phyloP scores from a whole-genome alignment of 2,329 filamentous ascomycete species.

The Trichophyton simii region DNA sequence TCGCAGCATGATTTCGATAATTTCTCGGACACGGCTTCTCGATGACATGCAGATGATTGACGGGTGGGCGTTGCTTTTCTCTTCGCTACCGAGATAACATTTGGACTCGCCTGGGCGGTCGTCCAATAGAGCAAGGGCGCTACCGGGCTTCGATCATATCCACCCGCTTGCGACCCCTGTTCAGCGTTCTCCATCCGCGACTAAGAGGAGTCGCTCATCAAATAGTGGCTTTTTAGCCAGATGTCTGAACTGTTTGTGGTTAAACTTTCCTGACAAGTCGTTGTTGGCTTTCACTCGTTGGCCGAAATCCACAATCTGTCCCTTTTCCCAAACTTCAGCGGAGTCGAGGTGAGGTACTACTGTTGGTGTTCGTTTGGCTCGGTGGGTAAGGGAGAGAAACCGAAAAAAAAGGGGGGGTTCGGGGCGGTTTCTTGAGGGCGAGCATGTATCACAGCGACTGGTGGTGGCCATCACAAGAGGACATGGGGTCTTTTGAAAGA shows the following conservation, averaged over 20 bases:
- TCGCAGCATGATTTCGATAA: neutral
- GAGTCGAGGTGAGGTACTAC: neutral
- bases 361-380: conserved; percentile 1
- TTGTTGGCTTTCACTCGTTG: neutral
- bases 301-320: neutral
- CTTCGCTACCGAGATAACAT: neutral
- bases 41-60: conserved; percentile 3
- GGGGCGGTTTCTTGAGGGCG: neutral
- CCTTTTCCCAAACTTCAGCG: neutral
- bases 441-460: neutral
- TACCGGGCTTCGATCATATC: neutral
- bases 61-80: neutral
- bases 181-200: neutral
- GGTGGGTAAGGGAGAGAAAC: neutral
- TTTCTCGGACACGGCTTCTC: neutral
- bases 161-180: neutral
- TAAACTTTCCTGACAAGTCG: neutral
- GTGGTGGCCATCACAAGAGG: neutral
- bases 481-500: neutral
- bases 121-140: neutral
- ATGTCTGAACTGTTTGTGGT: neutral
- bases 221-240: neutral
- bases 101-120: neutral
- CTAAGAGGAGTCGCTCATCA: neutral
- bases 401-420: neutral